A percentile compares a stretch with the other conserved stretches of the same genome.
Evolutionary conservation across 805 yeast species (phyloP).

Genomic region (Saturnispora bothae): DNA sequence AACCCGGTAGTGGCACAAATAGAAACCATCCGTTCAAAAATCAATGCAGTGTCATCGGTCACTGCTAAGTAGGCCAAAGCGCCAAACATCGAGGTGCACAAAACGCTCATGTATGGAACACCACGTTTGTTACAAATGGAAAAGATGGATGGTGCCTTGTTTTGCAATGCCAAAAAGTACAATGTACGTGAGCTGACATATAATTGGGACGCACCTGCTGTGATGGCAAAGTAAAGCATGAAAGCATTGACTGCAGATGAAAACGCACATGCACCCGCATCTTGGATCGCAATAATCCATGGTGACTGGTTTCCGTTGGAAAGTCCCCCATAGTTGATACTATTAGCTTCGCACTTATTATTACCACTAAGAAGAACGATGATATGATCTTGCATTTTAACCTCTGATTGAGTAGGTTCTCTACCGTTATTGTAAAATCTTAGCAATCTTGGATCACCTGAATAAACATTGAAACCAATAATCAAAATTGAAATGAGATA

Average conservation of each 20-base stretch:
- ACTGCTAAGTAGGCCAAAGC: slow-evolving; percentile 51
- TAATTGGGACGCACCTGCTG: slow-evolving; percentile 47
- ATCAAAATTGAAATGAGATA: slow-evolving; percentile 59
- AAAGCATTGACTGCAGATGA: slow-evolving; percentile 43
- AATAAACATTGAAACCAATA: slow-evolving; percentile 60
- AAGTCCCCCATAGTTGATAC: slow-evolving; percentile 27
- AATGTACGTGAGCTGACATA: slow-evolving; percentile 54
- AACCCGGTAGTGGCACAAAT: slow-evolving; percentile 67
- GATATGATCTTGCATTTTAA: slow-evolving; percentile 10
- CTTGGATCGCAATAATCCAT: slow-evolving; percentile 45
- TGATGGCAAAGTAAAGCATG: slow-evolving; percentile 42
- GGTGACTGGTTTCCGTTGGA: slow-evolving; percentile 44
- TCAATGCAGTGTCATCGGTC: slow-evolving; percentile 43
- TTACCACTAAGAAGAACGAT: slow-evolving; percentile 22
- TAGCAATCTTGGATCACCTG: slow-evolving; percentile 67
- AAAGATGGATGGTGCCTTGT: slow-evolving; percentile 53
- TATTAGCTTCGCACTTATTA: slow-evolving; percentile 17
- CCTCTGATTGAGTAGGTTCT: slow-evolving; percentile 14
- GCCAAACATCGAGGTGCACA: slow-evolving; percentile 53
- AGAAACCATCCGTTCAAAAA: slow-evolving; percentile 57
- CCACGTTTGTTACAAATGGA: slow-evolving; percentile 52
- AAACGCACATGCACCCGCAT: slow-evolving; percentile 40
- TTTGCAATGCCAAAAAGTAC: slow-evolving; percentile 43
- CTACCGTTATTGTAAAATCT: slow-evolving; percentile 37
- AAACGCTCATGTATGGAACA: slow-evolving; percentile 62